Percentiles rank a stretch among this genome's conserved stretches.
Evolutionary conservation across 441 rosid species (phyloP).

Genomic region (Erysimum pusillum): DNA sequence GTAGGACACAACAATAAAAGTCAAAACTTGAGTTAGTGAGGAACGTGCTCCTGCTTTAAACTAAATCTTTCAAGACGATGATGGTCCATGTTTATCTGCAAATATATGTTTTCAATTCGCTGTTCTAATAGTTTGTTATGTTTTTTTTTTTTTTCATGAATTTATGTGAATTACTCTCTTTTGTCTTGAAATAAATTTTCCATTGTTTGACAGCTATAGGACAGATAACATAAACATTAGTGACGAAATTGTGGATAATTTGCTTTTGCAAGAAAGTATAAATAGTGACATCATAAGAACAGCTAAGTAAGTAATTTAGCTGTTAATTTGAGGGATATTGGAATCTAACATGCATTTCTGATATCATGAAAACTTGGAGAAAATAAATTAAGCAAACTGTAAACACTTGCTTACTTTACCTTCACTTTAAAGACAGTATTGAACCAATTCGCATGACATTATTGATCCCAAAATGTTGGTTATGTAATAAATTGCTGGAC

Average conservation of each 20-base stretch:
- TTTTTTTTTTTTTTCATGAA: neutral
- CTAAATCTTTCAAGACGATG: conserved; percentile 38
- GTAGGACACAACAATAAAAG: conserved; percentile 32
- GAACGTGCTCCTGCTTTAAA: conserved; percentile 45
- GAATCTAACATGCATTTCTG: too few relatives aligned
- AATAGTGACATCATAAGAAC: neutral
- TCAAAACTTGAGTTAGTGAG: conserved; percentile 42
- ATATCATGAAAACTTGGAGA: conserved; percentile 1
- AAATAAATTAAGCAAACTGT: neutral
- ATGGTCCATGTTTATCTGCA: conserved; percentile 34
- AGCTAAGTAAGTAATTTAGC: neutral
- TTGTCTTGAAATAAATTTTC: neutral
- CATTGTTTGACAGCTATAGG: conserved; percentile 28
- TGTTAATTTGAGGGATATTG: neutral
- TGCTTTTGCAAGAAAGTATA: conserved; percentile 15
- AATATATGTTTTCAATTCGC: neutral
- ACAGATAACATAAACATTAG: conserved; percentile 4
- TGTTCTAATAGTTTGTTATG: conserved; percentile 6
- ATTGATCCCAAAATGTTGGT: conserved; percentile 44
- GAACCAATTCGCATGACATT: conserved; percentile 29
- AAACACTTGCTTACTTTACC: conserved; percentile 16
- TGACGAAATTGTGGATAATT: neutral
- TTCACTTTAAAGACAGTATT: conserved; percentile 8
- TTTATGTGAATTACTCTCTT: conserved; percentile 8
- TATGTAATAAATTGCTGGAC: conserved; percentile 35